Evolutionary conservation across 208 protist species (phyloP).

Genomic region (Naegleria fowleri): DNA sequence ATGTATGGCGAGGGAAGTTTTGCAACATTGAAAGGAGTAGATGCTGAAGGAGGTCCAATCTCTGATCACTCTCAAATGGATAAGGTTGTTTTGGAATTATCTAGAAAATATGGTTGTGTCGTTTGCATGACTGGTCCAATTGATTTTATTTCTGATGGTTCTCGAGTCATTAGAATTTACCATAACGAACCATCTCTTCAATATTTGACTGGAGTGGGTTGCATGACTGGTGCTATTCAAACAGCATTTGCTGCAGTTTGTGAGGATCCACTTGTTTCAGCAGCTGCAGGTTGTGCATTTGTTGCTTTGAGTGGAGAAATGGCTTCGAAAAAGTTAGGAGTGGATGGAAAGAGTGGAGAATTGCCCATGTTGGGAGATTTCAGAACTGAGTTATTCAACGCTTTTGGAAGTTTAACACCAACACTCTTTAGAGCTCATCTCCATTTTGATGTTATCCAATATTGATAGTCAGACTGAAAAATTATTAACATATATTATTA

Average conservation of each 20-base stretch:
- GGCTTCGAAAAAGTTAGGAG: neutral
- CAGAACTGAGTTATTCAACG: neutral
- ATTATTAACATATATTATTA: too few relatives aligned
- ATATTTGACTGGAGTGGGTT: neutral
- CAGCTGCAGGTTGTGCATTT: neutral
- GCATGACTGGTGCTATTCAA: neutral
- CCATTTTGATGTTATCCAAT: neutral
- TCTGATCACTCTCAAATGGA: neutral
- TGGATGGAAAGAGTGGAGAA: neutral
- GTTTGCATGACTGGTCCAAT: neutral
- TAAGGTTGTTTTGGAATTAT: neutral
- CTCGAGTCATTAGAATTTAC: neutral
- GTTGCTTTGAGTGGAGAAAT: neutral
- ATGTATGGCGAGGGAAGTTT: neutral
- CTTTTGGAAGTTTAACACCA: neutral
- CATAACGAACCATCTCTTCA: neutral
- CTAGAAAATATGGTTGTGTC: neutral
- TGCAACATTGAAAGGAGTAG: neutral
- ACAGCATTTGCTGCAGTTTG: neutral
- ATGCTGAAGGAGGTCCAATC: neutral
- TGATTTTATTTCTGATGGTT: conserved; percentile 12
- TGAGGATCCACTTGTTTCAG: neutral
- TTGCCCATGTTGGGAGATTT: neutral
- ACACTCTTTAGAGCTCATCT: neutral
- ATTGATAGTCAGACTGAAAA: too few relatives aligned